Percentiles rank a stretch among this genome's conserved stretches.
Evolutionary conservation across 306 rosid genomes (phyloP).

Genomic region (Sphenostylis stenocarpa): DNA sequence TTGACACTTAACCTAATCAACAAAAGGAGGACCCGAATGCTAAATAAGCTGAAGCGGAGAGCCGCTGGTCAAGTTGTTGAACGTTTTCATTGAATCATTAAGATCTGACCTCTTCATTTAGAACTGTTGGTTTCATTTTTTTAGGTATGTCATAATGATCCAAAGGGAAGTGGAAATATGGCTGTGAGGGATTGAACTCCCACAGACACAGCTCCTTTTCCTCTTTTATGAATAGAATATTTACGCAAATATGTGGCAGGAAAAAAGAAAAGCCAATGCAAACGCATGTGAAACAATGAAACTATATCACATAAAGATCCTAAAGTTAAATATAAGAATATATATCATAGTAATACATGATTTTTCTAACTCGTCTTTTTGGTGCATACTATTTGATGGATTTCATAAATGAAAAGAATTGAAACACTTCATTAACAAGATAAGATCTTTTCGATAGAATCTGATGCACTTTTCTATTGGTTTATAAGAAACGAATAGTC

Average conservation of each 20-base stretch:
- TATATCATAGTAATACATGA: not conserved
- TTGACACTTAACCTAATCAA: not conserved
- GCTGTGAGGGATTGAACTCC: not conserved
- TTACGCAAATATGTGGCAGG: not conserved
- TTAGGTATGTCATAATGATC: not conserved
- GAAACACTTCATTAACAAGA: not conserved
- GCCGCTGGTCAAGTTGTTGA: not conserved
- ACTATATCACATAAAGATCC: not conserved
- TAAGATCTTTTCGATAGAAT: no score
- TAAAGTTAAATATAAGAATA: not conserved
- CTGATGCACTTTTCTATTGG: not conserved
- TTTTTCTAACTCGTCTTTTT: not conserved
- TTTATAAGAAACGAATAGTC: not conserved
- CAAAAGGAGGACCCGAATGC: constrained; percentile 1
- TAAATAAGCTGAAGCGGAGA: not conserved
- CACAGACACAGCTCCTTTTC: not conserved
- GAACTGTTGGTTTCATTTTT: not conserved
- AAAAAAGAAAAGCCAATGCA: not conserved
- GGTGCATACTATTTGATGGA: no score
- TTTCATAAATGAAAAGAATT: no score
- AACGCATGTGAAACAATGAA: not conserved
- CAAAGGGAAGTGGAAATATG: not conserved
- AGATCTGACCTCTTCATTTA: not conserved
- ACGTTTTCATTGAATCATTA: not conserved
- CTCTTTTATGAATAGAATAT: not conserved